Evolutionary conservation across 2,329 filamentous ascomycete species (phyloP), one percentile per base, ranked within the genome.

Genomic region (Biscogniauxia sp.): DNA sequence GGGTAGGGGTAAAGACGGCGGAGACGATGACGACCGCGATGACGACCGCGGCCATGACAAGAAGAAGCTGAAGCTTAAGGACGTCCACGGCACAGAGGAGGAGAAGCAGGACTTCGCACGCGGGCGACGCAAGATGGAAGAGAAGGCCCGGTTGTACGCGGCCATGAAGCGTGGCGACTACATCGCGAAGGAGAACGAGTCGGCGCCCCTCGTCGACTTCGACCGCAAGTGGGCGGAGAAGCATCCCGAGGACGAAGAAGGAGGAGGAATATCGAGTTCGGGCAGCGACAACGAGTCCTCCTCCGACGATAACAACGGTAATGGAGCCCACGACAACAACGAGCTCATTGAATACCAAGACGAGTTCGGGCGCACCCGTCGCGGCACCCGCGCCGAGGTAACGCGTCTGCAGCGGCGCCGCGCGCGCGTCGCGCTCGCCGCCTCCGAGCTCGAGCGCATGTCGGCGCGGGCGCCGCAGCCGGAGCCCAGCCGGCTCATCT

Each of bases 141-240:
- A 93, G 77, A 99, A 99, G 76, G 92, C 91, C 3, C 85, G 90
- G 4, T 78, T 95, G 1, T 99, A 99, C 76, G 88, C 90, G 6
- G 90, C 91, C 45, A 89, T 99, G 86, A 96, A 96, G 76, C 84
- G 91, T 37, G 93, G 94, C n/a, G 89, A 96, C 71, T 88, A 91
- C 75, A 80, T 91, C n/a, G 80, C 84, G 17, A 83, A 83, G 58
- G 84, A 90, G 66, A 84, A 88, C 71, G 80, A 85, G 68, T 79
- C 85, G 51, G 85, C 88, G 67, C 83, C 85, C 23, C 84, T 96
- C 25, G 89, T 99, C 2, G 94, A 99, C 77, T 99, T 99, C 75
- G 95, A 98, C 76, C 84, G 89, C 62, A 99, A 98, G 78, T 98
- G 95, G 93, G 92, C 90, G 0, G 91, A 96, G 72, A 78, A 80